Percentiles rank a stretch among this genome's conserved stretches.
Evolutionary conservation across 2,329 filamentous ascomycete genomes (phyloP).

Genomic region (Paramyrothecium sp.): DNA sequence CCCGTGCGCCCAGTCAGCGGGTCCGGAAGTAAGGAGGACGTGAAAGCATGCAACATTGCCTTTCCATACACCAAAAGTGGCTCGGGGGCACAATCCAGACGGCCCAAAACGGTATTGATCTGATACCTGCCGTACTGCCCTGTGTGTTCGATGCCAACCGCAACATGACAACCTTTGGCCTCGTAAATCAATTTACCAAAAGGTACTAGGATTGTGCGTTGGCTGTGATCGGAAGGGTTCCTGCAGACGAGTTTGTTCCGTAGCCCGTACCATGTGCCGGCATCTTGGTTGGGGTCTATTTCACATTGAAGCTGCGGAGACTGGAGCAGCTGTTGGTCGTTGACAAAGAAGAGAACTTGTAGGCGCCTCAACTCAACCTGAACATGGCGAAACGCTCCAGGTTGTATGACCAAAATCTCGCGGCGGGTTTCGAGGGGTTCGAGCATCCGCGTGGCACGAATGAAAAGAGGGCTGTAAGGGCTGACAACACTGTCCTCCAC

Average conservation of each 20-base stretch:
- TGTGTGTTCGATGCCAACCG: constrained; percentile 23
- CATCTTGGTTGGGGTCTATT: constrained; percentile 56
- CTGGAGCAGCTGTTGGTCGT: constrained; percentile 36
- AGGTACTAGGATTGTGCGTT: constrained; percentile 53
- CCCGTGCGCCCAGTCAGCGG: constrained; percentile 58
- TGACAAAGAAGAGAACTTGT: constrained; percentile 53
- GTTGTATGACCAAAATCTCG: constrained; percentile 16
- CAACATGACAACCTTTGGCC: constrained; percentile 16
- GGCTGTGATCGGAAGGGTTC: constrained; percentile 34
- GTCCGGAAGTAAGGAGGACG: constrained; percentile 57
- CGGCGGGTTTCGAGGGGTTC: constrained; percentile 14
- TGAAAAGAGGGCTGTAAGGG: constrained; percentile 18
- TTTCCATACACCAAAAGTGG: constrained; percentile 53
- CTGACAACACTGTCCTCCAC: constrained; percentile 13
- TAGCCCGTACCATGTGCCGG: constrained; percentile 61
- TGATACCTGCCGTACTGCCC: constrained; percentile 46
- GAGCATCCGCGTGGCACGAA: constrained; percentile 14
- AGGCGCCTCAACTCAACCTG: constrained; percentile 49
- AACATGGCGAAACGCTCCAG: constrained; percentile 21
- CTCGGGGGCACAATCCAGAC: constrained; percentile 57
- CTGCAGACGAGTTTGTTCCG: constrained; percentile 58
- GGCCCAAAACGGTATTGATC: constrained; percentile 52
- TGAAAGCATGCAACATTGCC: constrained; percentile 57
- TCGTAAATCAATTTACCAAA: constrained; percentile 30
- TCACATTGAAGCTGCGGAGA: constrained; percentile 48